Evolutionary conservation across 495 filamentous ascomycete genomes (phyloP).

Genomic region (Rhypophila decipiens): DNA sequence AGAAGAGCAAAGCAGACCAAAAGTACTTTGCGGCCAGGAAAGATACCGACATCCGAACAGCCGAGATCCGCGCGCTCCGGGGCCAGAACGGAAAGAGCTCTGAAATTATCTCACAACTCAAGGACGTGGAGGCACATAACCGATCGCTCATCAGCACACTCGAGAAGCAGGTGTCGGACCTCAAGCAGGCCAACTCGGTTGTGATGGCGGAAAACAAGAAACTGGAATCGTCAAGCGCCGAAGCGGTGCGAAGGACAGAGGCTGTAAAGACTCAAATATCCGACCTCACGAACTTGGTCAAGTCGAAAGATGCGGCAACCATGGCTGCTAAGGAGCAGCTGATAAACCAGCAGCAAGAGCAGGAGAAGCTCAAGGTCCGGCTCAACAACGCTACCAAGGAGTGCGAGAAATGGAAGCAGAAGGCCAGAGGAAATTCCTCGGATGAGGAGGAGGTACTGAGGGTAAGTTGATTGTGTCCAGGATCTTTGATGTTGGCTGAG

Average conservation of each 20-base stretch:
- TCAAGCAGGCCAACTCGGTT: constrained; percentile 64
- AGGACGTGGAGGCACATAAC: constrained; percentile 72
- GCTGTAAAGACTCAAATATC: constrained; percentile 67
- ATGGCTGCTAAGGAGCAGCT: constrained; percentile 54
- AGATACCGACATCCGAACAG: constrained; percentile 72
- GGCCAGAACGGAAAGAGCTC: constrained; percentile 82
- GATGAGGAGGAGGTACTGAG: constrained; percentile 77
- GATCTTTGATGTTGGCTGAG: too few species aligned
- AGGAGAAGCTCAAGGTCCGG: constrained; percentile 64
- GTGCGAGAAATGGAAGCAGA: constrained; percentile 73
- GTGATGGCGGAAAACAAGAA: constrained; percentile 62
- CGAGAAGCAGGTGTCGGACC: constrained; percentile 82
- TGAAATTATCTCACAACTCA: constrained; percentile 86
- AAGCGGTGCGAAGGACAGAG: constrained; percentile 62
- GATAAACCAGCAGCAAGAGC: constrained; percentile 54
- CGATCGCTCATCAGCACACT: constrained; percentile 62
- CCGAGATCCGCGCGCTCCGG: constrained; percentile 69
- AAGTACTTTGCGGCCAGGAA: constrained; percentile 97
- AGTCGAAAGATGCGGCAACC: constrained; percentile 63
- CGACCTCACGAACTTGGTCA: constrained; percentile 65
- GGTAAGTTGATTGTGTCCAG: constrained; percentile 59
- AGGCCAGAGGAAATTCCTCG: constrained; percentile 69
- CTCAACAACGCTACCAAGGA: constrained; percentile 71
- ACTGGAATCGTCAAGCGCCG: constrained; percentile 62
- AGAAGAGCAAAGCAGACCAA: constrained; percentile 94